Evolutionary conservation across 768 basidiomycete species (phyloP).

Genomic region (Phanerodontia chrysosporium): DNA sequence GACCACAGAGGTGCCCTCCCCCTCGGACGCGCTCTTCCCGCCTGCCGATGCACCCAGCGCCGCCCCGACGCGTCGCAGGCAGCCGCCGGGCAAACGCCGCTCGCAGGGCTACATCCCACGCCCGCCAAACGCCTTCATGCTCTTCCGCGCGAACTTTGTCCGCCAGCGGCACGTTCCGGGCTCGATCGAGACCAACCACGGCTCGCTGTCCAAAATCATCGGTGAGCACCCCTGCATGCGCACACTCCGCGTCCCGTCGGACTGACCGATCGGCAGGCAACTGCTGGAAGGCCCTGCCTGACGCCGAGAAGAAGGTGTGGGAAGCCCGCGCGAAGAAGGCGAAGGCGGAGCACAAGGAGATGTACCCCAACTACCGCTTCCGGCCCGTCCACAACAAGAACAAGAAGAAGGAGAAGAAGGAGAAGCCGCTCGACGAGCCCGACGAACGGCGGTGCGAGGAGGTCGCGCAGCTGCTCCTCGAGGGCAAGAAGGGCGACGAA

Average conservation of each 20-base stretch:
- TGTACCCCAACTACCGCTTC: slow-evolving; percentile 63
- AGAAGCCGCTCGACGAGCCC: slow-evolving; percentile 21
- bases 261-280: slow-evolving; percentile 28
- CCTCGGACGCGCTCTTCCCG: slow-evolving; percentile 46
- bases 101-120: slow-evolving; percentile 69
- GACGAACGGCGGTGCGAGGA: slow-evolving; percentile 40
- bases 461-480: slow-evolving; percentile 58
- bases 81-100: slow-evolving; percentile 58
- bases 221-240: no score
- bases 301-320: slow-evolving; percentile 70
- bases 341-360: slow-evolving; percentile 66
- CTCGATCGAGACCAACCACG: slow-evolving; percentile 46
- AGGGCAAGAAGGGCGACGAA: slow-evolving; percentile 68
- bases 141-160: slow-evolving; percentile 67
- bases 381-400: slow-evolving; percentile 31
- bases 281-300: slow-evolving; percentile 65
- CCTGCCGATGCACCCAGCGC: slow-evolving; percentile 39
- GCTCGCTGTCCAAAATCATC: slow-evolving; percentile 46
- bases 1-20: slow-evolving; percentile 29
- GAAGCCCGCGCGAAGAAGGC: slow-evolving; percentile 68
- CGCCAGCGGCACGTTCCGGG: slow-evolving; percentile 47
- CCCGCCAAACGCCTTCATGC: slow-evolving; percentile 84
- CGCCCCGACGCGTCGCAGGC: slow-evolving; percentile 40
- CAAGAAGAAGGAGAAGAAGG: slow-evolving; percentile 40
- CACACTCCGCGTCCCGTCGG: neutral